Conservation (phyloP, 2,329 filamentous ascomycete genomes). For the Orbilia oligospora region DNA sequence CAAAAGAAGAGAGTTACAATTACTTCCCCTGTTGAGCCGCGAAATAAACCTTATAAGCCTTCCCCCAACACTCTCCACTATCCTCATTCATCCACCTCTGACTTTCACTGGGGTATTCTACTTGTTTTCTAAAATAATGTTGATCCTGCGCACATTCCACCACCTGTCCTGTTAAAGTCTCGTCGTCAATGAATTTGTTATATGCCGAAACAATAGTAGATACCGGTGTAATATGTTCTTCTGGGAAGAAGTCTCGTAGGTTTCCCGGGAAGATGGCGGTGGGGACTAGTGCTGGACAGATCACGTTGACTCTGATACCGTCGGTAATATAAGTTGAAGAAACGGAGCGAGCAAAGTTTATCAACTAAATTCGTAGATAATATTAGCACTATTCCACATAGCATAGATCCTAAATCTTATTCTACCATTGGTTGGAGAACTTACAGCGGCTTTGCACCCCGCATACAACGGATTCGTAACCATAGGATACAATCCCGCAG, state of each 20-base stretch:
- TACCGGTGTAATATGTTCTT: conserved; percentile 66
- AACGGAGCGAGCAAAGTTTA: conserved; percentile 65
- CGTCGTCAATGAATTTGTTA: conserved; percentile 65
- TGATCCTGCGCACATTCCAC: conserved; percentile 68
- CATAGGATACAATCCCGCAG: conserved; percentile 66
- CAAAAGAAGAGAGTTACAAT: not conserved
- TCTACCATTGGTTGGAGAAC: conserved; percentile 61
- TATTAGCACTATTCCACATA: conserved; percentile 61
- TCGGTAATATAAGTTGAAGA: conserved; percentile 65
- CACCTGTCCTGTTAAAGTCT: conserved; percentile 66
- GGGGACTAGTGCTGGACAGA: conserved; percentile 66
- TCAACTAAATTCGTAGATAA: conserved; percentile 60
- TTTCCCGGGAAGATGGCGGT: conserved; percentile 65
- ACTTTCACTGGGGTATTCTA: conserved; percentile 67
- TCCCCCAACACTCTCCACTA: conserved; percentile 47
- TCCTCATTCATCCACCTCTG: conserved; percentile 65
- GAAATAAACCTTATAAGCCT: conserved; percentile 53
- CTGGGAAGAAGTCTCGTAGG: conserved; percentile 64
- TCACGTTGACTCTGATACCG: conserved; percentile 66
- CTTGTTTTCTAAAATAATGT: conserved; percentile 67
- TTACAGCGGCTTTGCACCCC: conserved; percentile 53
- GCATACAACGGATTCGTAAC: conserved; percentile 59
- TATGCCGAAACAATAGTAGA: conserved; percentile 66
- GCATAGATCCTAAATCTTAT: conserved; percentile 27
- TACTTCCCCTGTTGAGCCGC: not conserved